Percentiles rank a stretch among this genome's conserved stretches.
Evolutionary conservation across 257 asterid species (phyloP).

Genomic region (Solanum piurae): DNA sequence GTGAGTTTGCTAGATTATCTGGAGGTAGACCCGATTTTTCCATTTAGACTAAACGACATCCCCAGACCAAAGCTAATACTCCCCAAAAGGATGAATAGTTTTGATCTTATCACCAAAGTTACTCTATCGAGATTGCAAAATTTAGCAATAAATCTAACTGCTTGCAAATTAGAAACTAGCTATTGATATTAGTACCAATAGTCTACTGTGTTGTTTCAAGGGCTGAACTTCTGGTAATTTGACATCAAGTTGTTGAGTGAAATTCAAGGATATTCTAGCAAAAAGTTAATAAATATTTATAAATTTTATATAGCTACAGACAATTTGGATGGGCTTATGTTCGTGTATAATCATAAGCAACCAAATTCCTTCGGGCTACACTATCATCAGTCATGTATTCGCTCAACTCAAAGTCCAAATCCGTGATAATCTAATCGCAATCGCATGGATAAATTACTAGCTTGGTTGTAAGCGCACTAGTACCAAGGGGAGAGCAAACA

Average conservation of each 20-base stretch:
- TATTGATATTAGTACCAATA: not conserved
- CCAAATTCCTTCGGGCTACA: not conserved
- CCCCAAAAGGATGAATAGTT: not conserved
- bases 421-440: not conserved
- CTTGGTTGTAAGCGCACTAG: not conserved
- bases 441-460: not conserved
- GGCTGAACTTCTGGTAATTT: not conserved
- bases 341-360: not conserved
- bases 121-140: not conserved
- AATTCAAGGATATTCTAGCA: not conserved
- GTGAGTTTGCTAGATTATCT: slow-evolving; percentile 32
- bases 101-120: not conserved
- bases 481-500: not conserved
- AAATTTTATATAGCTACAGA: not conserved
- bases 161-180: not conserved
- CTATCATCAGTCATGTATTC: not conserved
- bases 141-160: not conserved
- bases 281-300: not conserved
- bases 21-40: slow-evolving; percentile 38
- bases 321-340: not conserved
- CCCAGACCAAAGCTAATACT: slow-evolving; percentile 10
- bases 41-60: slow-evolving; percentile 4
- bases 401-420: not conserved
- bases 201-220: not conserved
- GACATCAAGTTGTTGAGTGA: not conserved